These are phyloP conservation scores for Allantophomopsis cytisporea DNA, from an alignment of 2,329 filamentous ascomycete species.

Conservation along the genomic window DNA sequence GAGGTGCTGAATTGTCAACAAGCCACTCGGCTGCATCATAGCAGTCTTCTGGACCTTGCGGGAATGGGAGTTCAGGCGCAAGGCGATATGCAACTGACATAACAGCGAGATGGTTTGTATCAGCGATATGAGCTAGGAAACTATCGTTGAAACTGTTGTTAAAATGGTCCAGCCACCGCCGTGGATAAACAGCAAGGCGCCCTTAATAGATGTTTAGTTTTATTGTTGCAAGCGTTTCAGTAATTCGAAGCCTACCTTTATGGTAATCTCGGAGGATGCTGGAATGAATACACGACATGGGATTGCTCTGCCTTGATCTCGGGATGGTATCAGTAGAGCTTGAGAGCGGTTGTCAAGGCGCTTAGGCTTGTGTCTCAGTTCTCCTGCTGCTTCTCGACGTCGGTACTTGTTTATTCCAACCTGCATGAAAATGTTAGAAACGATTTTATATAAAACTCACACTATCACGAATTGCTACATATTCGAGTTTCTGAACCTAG, in stretches of 20 bases:
- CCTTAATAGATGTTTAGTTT: slow-evolving; percentile 17
- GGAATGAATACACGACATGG: slow-evolving; percentile 25
- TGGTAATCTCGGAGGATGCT: slow-evolving; percentile 2
- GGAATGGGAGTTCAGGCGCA: slow-evolving; percentile 40
- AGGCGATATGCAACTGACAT: slow-evolving; percentile 42
- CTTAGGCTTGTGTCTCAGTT: too few species aligned
- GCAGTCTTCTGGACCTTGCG: slow-evolving; percentile 35
- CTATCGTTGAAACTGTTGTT: slow-evolving; percentile 16
- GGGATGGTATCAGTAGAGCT: slow-evolving; percentile 26
- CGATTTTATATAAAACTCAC: too few species aligned
- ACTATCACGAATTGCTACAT: too few species aligned
- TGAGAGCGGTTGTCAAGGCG: too few species aligned
- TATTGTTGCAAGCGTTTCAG: too few species aligned
- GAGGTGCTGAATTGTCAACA: too few species aligned
- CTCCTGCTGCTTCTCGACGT: too few species aligned
- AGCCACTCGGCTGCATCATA: slow-evolving; percentile 28
- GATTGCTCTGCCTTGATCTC: slow-evolving; percentile 33
- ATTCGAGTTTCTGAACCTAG: too few species aligned
- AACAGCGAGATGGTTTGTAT: slow-evolving; percentile 31
- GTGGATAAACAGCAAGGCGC: slow-evolving; percentile 40
- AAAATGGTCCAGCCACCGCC: slow-evolving; percentile 29
- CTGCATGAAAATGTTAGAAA: too few species aligned
- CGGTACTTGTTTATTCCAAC: too few species aligned
- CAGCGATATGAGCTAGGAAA: slow-evolving; percentile 33
- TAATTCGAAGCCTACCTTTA: slow-evolving; percentile 10